A percentile compares a stretch with the other conserved stretches of the same genome.
Conservation (phyloP, 345 rosid genomes). For the Eucalyptus curtisii region DNA sequence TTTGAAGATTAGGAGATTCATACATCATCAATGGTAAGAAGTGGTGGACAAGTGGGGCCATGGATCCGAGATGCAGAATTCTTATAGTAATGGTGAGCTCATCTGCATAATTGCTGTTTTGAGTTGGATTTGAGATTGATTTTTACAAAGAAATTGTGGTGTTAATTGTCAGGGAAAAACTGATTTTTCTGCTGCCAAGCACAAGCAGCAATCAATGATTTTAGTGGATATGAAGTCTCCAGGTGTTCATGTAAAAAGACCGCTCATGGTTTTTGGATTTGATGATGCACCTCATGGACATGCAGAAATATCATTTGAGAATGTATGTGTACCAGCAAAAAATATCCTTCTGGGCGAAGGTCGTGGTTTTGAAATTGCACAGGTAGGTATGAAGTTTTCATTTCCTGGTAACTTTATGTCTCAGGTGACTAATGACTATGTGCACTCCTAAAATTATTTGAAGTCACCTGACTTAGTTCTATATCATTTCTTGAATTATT, state of each 20-base stretch:
- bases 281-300: constrained; percentile 99
- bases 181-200: constrained; percentile 63
- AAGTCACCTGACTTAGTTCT: neutral
- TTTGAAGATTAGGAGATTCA: constrained; percentile 64
- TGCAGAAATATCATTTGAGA: constrained; percentile 73
- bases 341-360: constrained; percentile 96
- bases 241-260: constrained; percentile 67
- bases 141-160: neutral
- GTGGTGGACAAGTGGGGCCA: constrained; percentile 99
- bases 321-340: constrained; percentile 67
- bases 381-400: constrained; percentile 27
- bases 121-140: neutral
- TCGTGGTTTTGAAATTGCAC: constrained; percentile 97
- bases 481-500: neutral
- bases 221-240: constrained; percentile 72
- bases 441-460: neutral
- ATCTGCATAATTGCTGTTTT: neutral
- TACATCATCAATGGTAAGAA: constrained; percentile 82
- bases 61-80: constrained; percentile 96
- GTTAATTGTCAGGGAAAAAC: constrained; percentile 64
- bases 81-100: constrained; percentile 92
- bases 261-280: constrained; percentile 81
- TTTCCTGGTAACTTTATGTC: neutral
- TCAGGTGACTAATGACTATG: neutral
- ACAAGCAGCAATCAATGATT: constrained; percentile 97